Evolutionary conservation across 129 eudicot species (phyloP).

Genomic region (Flaveria robusta): DNA sequence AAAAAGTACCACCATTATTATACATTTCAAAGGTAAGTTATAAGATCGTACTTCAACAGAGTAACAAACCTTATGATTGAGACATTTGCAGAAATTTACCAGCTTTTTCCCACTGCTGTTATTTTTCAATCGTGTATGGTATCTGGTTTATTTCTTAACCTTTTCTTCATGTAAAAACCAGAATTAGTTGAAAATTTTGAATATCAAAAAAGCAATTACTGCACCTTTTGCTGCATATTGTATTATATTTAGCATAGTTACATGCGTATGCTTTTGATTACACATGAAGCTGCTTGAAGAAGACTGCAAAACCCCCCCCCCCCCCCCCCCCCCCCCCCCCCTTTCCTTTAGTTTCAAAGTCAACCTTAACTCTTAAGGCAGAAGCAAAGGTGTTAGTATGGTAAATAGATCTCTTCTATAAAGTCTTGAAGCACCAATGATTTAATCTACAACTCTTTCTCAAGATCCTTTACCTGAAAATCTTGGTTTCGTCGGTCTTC

Average conservation of each 20-base stretch:
- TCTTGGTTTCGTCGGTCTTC: neutral
- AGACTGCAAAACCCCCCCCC: slow-evolving; percentile 24
- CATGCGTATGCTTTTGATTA: slow-evolving; percentile 46
- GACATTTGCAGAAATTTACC: slow-evolving; percentile 13
- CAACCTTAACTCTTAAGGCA: slow-evolving; percentile 31
- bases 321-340: neutral
- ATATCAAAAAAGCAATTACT: slow-evolving; percentile 1
- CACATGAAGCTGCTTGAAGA: slow-evolving; percentile 38
- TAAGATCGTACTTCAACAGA: neutral
- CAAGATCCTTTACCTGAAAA: neutral
- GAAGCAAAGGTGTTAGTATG: slow-evolving; percentile 30
- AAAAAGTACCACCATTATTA: neutral
- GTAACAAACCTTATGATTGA: neutral
- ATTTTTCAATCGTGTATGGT: slow-evolving; percentile 30
- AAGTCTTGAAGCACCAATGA: slow-evolving; percentile 20
- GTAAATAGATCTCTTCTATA: slow-evolving; percentile 8
- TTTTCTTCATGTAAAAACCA: slow-evolving; percentile 17
- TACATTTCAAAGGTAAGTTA: slow-evolving; percentile 1
- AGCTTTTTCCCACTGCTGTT: slow-evolving; percentile 6
- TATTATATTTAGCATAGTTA: neutral
- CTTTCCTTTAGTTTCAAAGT: slow-evolving; percentile 11
- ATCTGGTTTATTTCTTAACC: slow-evolving; percentile 15
- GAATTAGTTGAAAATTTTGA: slow-evolving; percentile 9
- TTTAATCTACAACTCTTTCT: slow-evolving; percentile 10
- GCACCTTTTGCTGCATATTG: neutral